Evolutionary conservation across 1,284 basidiomycete genomes (phyloP).

Genomic region (Heliocybe sulcata): DNA sequence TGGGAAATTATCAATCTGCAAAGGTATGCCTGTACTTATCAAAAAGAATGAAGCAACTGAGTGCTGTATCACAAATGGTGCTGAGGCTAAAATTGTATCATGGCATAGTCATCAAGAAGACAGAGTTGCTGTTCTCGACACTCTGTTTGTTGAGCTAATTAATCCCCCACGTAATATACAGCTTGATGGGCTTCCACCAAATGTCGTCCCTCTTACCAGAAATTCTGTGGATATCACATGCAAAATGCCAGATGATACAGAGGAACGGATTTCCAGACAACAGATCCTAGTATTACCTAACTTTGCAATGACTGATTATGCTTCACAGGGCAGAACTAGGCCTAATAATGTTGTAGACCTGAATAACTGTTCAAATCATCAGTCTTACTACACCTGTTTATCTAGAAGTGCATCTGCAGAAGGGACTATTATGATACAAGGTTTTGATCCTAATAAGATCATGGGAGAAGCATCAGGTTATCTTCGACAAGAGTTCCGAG

Average conservation of each 20-base stretch:
- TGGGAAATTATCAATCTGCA: neutral
- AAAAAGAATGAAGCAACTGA: neutral
- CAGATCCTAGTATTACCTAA: conserved; percentile 29
- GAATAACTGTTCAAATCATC: conserved; percentile 18
- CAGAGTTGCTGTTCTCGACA: neutral
- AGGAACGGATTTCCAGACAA: conserved; percentile 14
- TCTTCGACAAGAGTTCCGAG: conserved; percentile 21
- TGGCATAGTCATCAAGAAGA: neutral
- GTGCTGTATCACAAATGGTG: conserved; percentile 1
- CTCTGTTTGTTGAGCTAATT: conserved; percentile 20
- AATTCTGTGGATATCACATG: conserved; percentile 10
- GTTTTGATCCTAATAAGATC: conserved; percentile 17
- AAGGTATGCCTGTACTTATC: neutral
- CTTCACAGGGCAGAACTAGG: conserved; percentile 30
- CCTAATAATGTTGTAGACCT: conserved; percentile 25
- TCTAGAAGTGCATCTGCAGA: conserved; percentile 22
- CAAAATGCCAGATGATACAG: conserved; percentile 5
- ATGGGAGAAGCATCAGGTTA: conserved; percentile 10
- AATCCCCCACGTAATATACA: conserved; percentile 22
- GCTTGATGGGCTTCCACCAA: conserved; percentile 23
- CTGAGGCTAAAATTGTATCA: neutral
- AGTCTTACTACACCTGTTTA: conserved; percentile 27
- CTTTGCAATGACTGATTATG: conserved; percentile 35
- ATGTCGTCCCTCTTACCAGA: conserved; percentile 28
- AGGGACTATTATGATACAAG: conserved; percentile 26